Percentiles rank a stretch among this genome's conserved stretches.
Conservation (phyloP, 768 basidiomycete species). For the Mycena belliarum region DNA sequence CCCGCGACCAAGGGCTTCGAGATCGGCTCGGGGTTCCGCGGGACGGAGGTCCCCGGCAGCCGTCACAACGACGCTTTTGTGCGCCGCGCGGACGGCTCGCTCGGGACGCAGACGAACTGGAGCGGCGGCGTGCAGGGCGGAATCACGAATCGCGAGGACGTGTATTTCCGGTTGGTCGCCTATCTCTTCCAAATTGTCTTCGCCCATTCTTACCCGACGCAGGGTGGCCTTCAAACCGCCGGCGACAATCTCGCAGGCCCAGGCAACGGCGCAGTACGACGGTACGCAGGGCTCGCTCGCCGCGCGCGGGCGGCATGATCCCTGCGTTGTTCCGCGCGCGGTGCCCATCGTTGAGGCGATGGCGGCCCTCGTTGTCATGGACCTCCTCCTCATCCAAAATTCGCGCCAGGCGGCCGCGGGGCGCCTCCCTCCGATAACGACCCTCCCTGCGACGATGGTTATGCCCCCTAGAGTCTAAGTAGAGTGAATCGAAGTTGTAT, state of each 20-base stretch:
- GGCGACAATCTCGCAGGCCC: constrained; percentile 93
- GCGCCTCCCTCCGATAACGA: constrained; percentile 81
- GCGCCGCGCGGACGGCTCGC: constrained; percentile 57
- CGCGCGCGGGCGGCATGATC: constrained; percentile 92
- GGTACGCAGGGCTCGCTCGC: constrained; percentile 87
- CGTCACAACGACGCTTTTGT: constrained; percentile 92
- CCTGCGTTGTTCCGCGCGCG: constrained; percentile 95
- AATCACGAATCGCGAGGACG: constrained; percentile 94
- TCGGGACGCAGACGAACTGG: constrained; percentile 92
- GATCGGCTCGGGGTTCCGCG: constrained; percentile 94
- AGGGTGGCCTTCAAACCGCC: constrained; percentile 98
- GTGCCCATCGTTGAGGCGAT: constrained; percentile 98
- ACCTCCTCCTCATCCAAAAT: constrained; percentile 88
- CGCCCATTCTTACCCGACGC: background rate
- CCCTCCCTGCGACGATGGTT: constrained; percentile 92
- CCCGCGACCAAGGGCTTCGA: constrained; percentile 99
- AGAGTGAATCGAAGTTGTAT: too few species aligned
- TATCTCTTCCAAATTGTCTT: background rate
- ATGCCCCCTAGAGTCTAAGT: too few species aligned
- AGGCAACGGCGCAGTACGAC: constrained; percentile 90
- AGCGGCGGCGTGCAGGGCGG: constrained; percentile 98
- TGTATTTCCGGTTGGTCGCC: constrained; percentile 85
- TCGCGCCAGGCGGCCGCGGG: constrained; percentile 72
- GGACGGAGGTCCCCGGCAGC: constrained; percentile 90
- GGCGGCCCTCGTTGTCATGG: constrained; percentile 95